phyloP scores from a whole-genome alignment of 2,329 filamentous ascomycete species.

The Penicillium sp. region DNA sequence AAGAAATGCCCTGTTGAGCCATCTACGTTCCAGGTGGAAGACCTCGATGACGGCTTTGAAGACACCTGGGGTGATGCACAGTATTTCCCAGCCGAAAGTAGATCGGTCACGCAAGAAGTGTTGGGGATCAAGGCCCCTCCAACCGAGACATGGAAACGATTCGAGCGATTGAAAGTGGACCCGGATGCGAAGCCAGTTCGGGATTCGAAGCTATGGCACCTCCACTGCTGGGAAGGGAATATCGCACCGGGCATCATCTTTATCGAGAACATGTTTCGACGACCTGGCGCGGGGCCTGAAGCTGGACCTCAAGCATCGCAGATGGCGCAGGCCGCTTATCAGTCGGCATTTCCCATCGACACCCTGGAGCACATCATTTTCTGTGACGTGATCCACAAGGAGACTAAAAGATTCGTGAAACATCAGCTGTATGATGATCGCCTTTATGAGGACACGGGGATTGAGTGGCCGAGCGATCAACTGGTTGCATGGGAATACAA shows the following conservation, averaged over 20 bases:
- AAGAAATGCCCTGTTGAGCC: not conserved
- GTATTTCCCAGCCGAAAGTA: not conserved
- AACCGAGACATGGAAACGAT: not conserved
- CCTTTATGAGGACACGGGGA: not conserved
- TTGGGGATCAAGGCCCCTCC: not conserved
- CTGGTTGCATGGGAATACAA: not conserved
- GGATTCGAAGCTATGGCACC: not conserved
- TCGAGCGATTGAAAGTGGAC: not conserved
- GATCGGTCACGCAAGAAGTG: not conserved
- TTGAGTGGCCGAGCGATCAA: not conserved
- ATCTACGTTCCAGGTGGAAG: not conserved
- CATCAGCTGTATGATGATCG: not conserved
- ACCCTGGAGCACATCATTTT: not conserved
- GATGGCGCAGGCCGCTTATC: not conserved
- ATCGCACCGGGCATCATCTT: not conserved
- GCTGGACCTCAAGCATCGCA: not conserved
- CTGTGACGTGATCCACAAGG: not conserved
- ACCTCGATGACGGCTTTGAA: not conserved
- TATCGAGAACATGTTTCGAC: not conserved
- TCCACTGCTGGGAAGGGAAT: not conserved
- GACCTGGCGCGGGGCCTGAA: not conserved
- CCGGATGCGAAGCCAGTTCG: not conserved
- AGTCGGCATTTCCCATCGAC: not conserved
- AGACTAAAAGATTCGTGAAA: not conserved
- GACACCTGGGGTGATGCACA: not conserved